Base-by-base conservation (phyloP, 495 filamentous ascomycete species). In the Mycothermus thermophilus region DNA sequence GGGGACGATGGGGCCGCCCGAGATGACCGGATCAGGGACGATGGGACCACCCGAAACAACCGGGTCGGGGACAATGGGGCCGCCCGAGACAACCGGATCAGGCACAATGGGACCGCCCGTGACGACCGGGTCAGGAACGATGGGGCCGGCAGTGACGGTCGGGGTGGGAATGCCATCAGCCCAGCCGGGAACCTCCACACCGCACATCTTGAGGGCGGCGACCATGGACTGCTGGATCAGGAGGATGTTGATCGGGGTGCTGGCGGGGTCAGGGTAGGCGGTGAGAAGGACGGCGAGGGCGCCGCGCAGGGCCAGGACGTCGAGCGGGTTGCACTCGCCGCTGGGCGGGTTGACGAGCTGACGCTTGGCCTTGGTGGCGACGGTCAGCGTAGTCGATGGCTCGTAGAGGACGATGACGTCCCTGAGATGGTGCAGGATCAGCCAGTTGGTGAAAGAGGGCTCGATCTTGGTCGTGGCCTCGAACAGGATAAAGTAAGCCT, bases 391-490 rank as follows among this genome's bases (percentile, higher is more conserved):
- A 23, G 40, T 30, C 15, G 34, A 8, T 13, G 32, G 16, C 26
- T 44, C 47, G 30, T 41, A 55, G 20, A 57, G 30, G 4, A 38
- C 38, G 34, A 59, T 42, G 34, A 58, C 37, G 33, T 55, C 54
- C 8, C 41, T 38, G 25, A 49, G 43, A n/a, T 58, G 50, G 14
- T 54, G 40, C 14, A 42, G 36, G 9, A 35, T 35, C 11, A 49
- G 29, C 22, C 43, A 49, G 27, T 47, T 47, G 12, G 34, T 21
- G 33, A 47, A 40, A 15, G 55, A 46, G 3, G 53, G 41, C n/a
- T n/a, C 7, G 34, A n/a, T 20, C 12, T 39, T 15, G 27, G 38
- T 14, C 11, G 32, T 20, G 13, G 32, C 23, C 4, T n/a, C 3
- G 11, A 48, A 16, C 24, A 47, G 31, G 16, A 32, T 32, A 13